Base-by-base conservation (phyloP, 495 filamentous ascomycete species). In the Tetracladium setigerum region DNA sequence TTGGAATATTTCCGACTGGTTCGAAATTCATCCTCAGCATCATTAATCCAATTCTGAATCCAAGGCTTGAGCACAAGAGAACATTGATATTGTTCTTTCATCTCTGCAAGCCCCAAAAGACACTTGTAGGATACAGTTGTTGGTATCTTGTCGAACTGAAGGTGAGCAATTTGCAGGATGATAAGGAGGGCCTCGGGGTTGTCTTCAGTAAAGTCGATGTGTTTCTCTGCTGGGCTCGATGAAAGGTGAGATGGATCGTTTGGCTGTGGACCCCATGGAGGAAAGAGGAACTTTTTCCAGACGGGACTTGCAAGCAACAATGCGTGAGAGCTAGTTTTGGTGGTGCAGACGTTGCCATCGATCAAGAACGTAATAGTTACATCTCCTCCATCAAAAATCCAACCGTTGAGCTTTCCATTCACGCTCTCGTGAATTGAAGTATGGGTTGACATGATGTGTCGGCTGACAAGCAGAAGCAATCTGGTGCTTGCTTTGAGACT, bases 11-110 rank as follows among this genome's bases (percentile, higher is more conserved):
- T n/a, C 22, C 45, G n/a, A 30, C 17, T 14, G 8, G 13, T n/a
- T 5, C 15, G 14, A 18, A 30, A 30, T 19, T 22, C 2, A 1
- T 12, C 34, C 24, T 10, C 30, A 4, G n/a, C 13, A 5, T n/a
- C 17, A 43, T 40, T 4, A 40, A 40, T 9, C 46, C 46, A 48
- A 18, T 34, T 1, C 17, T 24, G 6, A 11, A 42, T 4, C 46
- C 46, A 49, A n/a, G 46, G 46, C 17, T 36, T 33, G 18, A 46
- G 35, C 0, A 51, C 16, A 8, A 30, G 24, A 14, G 41, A 14
- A 15, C 48, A 46, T 30, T 51, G 35, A 16, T 51, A 51, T 32
- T 46, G 19, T 12, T 51, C 43, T 14, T 42, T 46, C 5, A 52
- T 30, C n/a, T 41, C 31, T 9, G 49, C 42, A 30, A 52, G 7